Evolutionary conservation across 2,329 filamentous ascomycete species (phyloP), one percentile per base, ranked within the genome.

Genomic region (Raffaelea albimanens): DNA sequence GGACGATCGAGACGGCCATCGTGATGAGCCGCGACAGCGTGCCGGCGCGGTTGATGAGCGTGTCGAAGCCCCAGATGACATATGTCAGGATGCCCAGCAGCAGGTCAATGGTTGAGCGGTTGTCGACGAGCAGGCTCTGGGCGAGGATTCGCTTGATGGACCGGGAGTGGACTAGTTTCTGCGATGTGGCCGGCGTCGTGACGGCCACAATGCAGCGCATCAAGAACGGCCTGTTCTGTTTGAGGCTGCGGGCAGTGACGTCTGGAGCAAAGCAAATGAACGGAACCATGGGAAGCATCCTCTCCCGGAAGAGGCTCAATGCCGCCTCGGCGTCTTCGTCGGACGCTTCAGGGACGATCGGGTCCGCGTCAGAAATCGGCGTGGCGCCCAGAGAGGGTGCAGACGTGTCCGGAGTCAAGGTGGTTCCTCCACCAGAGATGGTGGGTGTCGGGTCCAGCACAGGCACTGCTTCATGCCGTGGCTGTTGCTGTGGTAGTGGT

Each of bases 171-270:
- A 56, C 57, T 0, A 60, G 45, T 49, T 75, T 70, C 45, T 67
- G 63, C 3, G 61, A 56, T 0, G 63, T 59, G 2, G 67, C 69
- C 53, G 66, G 71, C 42, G 65, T 67, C 1, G 69, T 68, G 9
- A 73, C 56, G 34, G 70, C 64, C 54, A 70, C 64, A 38, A 79
- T 72, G 31, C 65, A 68, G 8, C 72, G 55, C 66, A 70, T 75
- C 7, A 77, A 54, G 79, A 76, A 75, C 0, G 77, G 74, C 3
- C 63, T 59, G 19, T 67, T 59, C 7, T 56, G 56, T 3, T 58
- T 64, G 1, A 78, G 60, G 19, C 59, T 53, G 23, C 60, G 56
- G 2, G 69, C 64, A 0, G 64, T 66, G 43, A 63, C 61, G 19
- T 62, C 57, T 0, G 60, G 47, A 1, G 65, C 59, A 1, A 77